Conservation (phyloP, 345 rosid genomes). For the Lepidium sativum region DNA sequence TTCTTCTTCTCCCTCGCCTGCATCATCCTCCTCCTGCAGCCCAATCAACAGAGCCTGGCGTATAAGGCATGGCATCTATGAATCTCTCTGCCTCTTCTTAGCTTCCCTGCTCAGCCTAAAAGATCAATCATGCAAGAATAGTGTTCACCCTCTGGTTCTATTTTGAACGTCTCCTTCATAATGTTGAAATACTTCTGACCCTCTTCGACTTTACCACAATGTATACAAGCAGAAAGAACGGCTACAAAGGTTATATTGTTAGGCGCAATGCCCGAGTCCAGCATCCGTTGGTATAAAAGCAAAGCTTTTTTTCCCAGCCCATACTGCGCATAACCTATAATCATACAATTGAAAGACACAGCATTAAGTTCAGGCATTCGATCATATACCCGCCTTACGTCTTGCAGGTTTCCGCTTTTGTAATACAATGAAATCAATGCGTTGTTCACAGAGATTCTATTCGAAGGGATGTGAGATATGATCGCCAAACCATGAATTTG, state of each 20-base stretch:
- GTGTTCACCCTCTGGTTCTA: constrained; percentile 82
- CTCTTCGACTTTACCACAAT: constrained; percentile 61
- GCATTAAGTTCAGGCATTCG: constrained; percentile 57
- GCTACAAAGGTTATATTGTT: constrained; percentile 74
- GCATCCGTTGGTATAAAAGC: constrained; percentile 53
- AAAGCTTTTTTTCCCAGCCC: constrained; percentile 56
- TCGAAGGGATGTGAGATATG: constrained; percentile 59
- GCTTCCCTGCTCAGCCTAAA: constrained; percentile 71
- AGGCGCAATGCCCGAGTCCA: constrained; percentile 44
- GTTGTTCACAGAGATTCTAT: constrained; percentile 60
- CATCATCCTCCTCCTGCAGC: constrained; percentile 61
- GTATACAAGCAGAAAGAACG: constrained; percentile 81
- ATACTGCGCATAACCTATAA: constrained; percentile 76
- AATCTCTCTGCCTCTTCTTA: constrained; percentile 70
- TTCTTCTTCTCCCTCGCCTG: constrained; percentile 45
- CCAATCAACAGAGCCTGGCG: constrained; percentile 60
- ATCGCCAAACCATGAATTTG: constrained; percentile 70
- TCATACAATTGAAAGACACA: constrained; percentile 69
- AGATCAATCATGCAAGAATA: constrained; percentile 90
- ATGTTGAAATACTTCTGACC: constrained; percentile 53
- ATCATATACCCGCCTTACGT: constrained; percentile 58
- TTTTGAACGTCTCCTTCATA: constrained; percentile 57
- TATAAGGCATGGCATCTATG: constrained; percentile 63
- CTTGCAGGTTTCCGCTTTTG: constrained; percentile 61
- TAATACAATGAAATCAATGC: constrained; percentile 69